Conservation (phyloP, 2,329 filamentous ascomycete species). For the Alternaria incomplexa region DNA sequence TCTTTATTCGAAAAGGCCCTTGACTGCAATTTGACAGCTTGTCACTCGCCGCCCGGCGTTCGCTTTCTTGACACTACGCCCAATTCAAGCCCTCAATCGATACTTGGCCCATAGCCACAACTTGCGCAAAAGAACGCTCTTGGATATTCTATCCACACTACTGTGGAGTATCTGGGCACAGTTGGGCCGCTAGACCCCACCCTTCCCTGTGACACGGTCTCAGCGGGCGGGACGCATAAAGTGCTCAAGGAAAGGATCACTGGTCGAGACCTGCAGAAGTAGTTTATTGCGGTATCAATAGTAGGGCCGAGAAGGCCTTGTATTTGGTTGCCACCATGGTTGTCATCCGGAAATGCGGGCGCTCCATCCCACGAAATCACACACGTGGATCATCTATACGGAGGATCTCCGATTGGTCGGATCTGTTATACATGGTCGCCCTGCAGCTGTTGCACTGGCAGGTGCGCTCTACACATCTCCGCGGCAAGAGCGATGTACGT, state of each 20-base stretch:
- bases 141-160: background rate
- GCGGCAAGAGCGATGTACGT: background rate
- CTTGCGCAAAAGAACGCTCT: slow-evolving; percentile 2
- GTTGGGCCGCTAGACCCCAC: background rate
- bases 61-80: background rate
- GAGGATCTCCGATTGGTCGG: background rate
- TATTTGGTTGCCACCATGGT: background rate
- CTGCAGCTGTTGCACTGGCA: background rate
- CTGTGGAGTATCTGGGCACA: background rate
- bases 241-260: background rate
- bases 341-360: background rate
- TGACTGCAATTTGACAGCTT: no score
- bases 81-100: background rate
- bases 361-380: background rate
- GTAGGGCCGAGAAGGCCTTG: background rate
- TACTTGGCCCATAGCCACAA: slow-evolving; percentile 6
- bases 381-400: background rate
- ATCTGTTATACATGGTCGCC: background rate
- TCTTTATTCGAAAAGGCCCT: no score
- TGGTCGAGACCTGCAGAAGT: background rate
- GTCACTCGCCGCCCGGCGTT: background rate
- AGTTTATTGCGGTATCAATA: background rate
- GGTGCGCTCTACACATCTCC: background rate
- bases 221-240: background rate
- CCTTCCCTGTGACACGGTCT: background rate